phyloP scores from a whole-genome alignment of 176 grass and related monocot species.

The Lolium multiflorum region DNA sequence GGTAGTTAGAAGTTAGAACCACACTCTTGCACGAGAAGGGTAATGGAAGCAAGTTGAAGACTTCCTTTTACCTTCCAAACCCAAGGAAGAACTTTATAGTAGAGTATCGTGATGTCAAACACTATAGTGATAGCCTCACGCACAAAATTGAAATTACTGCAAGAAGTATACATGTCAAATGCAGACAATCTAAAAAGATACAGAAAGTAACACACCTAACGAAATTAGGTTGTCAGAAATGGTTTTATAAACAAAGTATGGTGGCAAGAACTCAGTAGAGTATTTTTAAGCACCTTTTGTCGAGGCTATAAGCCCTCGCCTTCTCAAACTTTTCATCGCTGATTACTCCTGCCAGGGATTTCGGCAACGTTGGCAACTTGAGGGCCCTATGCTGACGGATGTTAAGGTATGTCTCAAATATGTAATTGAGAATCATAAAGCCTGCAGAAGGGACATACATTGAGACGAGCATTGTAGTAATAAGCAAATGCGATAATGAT shows the following conservation, averaged over 20 bases:
- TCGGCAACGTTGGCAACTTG: conserved; percentile 69
- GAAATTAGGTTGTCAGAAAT: conserved; percentile 16
- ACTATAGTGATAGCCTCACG: conserved; percentile 87
- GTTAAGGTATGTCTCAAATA: conserved; percentile 98
- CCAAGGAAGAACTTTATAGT: conserved; percentile 87
- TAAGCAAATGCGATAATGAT: conserved; percentile 24
- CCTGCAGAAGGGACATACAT: conserved; percentile 58
- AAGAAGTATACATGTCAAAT: conserved; percentile 37
- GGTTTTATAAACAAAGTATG: conserved; percentile 14
- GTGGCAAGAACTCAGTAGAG: conserved; percentile 10
- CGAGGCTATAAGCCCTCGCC: conserved; percentile 90
- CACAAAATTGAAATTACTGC: conserved; percentile 86
- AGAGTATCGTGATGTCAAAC: conserved; percentile 87
- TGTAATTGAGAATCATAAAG: conserved; percentile 93
- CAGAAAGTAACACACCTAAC: neutral
- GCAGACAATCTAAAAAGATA: neutral
- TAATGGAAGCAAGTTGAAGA: conserved; percentile 7
- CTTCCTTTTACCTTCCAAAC: conserved; percentile 85
- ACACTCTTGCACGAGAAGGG: conserved; percentile 24
- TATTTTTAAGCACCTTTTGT: conserved; percentile 74
- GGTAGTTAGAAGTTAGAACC: conserved; percentile 45
- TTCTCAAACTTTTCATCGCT: conserved; percentile 83
- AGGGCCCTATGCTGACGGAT: conserved; percentile 82
- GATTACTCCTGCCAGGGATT: conserved; percentile 80
- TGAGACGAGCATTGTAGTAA: neutral